Evolutionary conservation across 2,329 filamentous ascomycete species (phyloP).

Genomic region (Clonostachys rosea): DNA sequence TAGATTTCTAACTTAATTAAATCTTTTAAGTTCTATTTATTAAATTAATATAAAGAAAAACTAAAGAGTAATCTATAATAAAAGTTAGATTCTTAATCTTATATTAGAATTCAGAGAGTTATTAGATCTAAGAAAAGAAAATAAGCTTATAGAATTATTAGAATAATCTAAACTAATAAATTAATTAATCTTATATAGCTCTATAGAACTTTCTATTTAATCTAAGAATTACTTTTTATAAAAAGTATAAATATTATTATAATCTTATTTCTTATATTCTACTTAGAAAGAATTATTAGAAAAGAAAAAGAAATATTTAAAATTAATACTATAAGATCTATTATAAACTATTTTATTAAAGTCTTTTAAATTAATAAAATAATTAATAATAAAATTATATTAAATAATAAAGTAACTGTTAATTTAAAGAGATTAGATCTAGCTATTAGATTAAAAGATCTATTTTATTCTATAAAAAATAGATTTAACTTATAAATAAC

Average conservation of each 20-base stretch:
- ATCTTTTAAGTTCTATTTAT: background rate
- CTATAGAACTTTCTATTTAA: background rate
- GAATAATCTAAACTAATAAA: background rate
- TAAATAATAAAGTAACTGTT: background rate
- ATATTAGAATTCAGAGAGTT: background rate
- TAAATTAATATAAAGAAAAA: background rate
- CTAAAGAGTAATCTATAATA: background rate
- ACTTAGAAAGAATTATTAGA: background rate
- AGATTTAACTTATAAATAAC: too few relatives aligned
- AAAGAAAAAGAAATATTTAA: background rate
- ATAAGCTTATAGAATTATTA: too few relatives aligned
- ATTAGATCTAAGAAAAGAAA: background rate
- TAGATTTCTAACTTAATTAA: background rate
- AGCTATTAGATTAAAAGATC: too few relatives aligned
- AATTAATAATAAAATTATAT: too few relatives aligned
- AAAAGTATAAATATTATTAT: background rate
- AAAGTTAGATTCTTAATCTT: background rate
- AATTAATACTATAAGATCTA: background rate
- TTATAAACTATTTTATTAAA: background rate
- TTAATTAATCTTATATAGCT: too few relatives aligned
- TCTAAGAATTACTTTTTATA: background rate
- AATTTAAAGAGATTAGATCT: too few relatives aligned
- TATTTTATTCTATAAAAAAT: too few relatives aligned
- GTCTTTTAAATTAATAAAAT: too few relatives aligned
- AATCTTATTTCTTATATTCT: background rate